These are phyloP conservation scores for Lasiodiplodia theobromae DNA, from an alignment of 2,329 filamentous ascomycete genomes.

Conservation along the genomic window DNA sequence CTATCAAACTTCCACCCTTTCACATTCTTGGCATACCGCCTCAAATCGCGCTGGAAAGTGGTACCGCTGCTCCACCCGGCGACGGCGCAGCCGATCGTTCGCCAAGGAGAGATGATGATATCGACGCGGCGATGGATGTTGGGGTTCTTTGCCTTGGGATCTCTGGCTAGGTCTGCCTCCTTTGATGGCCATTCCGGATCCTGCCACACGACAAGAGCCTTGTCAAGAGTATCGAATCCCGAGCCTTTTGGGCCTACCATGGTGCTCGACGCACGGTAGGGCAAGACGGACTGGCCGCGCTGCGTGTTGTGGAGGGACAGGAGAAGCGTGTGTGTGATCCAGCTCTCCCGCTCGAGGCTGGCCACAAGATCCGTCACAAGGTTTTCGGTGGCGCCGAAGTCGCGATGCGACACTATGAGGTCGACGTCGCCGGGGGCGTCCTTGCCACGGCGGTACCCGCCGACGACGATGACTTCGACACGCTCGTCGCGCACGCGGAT, in stretches of 20 bases:
- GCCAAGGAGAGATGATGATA: conserved; percentile 90
- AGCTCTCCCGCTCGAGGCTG: conserved; percentile 70
- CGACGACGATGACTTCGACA: conserved; percentile 72
- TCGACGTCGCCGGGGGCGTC: conserved; percentile 80
- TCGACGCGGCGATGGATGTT: conserved; percentile 86
- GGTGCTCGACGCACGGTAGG: conserved; percentile 51
- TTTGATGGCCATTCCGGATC: conserved; percentile 60
- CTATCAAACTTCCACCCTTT: conserved; percentile 87
- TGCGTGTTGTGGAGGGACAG: conserved; percentile 74
- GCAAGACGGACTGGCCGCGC: conserved; percentile 71
- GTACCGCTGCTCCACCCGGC: conserved; percentile 88
- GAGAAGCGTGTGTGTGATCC: conserved; percentile 82
- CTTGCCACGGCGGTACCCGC: conserved; percentile 84
- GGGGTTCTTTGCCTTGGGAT: conserved; percentile 63
- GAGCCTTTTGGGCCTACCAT: conserved; percentile 36
- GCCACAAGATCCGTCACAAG: conserved; percentile 76
- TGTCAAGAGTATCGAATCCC: conserved; percentile 91
- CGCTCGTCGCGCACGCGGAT: conserved; percentile 63
- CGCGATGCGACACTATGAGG: conserved; percentile 79
- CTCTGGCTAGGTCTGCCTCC: conserved; percentile 41
- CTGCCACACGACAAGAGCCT: conserved; percentile 93
- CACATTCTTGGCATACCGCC: conserved; percentile 77
- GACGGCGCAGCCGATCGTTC: conserved; percentile 85
- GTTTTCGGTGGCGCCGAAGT: conserved; percentile 71
- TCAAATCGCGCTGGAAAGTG: conserved; percentile 86